Percentiles rank a stretch among this genome's conserved stretches.
These are phyloP conservation scores for Oryza officinalis DNA, from an alignment of 176 grass and related monocot species.

Conservation along the genomic window DNA sequence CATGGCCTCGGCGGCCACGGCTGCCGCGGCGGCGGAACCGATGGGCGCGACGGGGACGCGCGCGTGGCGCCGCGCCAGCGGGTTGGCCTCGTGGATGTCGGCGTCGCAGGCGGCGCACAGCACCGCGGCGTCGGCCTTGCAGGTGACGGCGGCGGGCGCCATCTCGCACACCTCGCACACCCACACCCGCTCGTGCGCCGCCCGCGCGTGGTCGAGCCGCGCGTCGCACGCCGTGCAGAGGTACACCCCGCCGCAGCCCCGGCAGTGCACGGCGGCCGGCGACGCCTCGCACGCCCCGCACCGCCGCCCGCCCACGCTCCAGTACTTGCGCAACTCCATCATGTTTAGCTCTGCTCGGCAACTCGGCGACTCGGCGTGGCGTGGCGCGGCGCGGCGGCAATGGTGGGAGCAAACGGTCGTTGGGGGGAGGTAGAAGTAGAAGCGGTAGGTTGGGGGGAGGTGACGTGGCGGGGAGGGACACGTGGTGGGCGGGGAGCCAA, in stretches of 20 bases:
- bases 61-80: slow-evolving; percentile 80
- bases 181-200: slow-evolving; percentile 57
- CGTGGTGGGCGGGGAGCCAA: slow-evolving; percentile 51
- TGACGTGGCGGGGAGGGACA: slow-evolving; percentile 7
- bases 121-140: slow-evolving; percentile 91
- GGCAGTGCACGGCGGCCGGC: slow-evolving; percentile 55
- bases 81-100: slow-evolving; percentile 90
- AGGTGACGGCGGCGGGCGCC: slow-evolving; percentile 68
- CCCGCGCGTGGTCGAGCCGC: slow-evolving; percentile 38
- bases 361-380: not conserved
- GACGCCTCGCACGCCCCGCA: slow-evolving; percentile 57
- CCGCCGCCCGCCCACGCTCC: slow-evolving; percentile 34
- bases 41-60: slow-evolving; percentile 68
- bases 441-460: slow-evolving; percentile 20
- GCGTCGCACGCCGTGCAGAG: slow-evolving; percentile 58
- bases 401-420: not conserved
- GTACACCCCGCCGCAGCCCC: slow-evolving; percentile 42
- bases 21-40: slow-evolving; percentile 23
- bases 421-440: slow-evolving; percentile 38
- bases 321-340: slow-evolving; percentile 52
- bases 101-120: slow-evolving; percentile 75
- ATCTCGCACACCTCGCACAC: slow-evolving; percentile 93
- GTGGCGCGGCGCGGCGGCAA: not conserved
- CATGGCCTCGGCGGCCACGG: slow-evolving; percentile 35
- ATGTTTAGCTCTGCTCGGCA: too few relatives aligned